Conservation (phyloP, 371 early-diverging fungal genomes). For the Saksenaea vasiformis region DNA sequence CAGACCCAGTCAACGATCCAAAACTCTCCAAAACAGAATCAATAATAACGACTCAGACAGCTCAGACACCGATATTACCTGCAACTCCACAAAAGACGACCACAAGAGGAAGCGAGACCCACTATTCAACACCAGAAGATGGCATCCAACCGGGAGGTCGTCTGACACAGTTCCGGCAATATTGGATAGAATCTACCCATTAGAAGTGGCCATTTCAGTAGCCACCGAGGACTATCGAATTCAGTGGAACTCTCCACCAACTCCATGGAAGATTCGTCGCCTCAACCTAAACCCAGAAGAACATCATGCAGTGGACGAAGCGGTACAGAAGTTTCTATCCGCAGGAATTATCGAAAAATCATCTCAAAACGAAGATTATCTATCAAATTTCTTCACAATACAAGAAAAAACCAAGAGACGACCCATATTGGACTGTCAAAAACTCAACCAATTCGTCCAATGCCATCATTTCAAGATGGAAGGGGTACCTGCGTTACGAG, state of each 20-base stretch:
- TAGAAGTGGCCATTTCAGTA: neutral
- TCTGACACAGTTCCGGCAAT: neutral
- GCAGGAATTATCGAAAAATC: neutral
- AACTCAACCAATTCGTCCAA: slow-evolving; percentile 4
- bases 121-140: neutral
- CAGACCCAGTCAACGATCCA: no score
- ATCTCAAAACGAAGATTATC: neutral
- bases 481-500: slow-evolving; percentile 11
- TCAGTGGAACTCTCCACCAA: neutral
- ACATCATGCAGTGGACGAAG: neutral
- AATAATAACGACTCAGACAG: no score
- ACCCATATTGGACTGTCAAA: slow-evolving; percentile 9
- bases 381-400: slow-evolving; percentile 13
- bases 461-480: slow-evolving; percentile 20
- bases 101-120: neutral
- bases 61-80: no score
- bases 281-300: neutral
- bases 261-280: neutral
- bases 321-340: neutral
- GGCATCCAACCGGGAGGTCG: slow-evolving; percentile 8
- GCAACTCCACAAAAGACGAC: no score
- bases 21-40: no score
- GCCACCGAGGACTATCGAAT: neutral
- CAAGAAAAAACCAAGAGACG: slow-evolving; percentile 9
- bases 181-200: neutral